A percentile compares a stretch with the other conserved stretches of the same genome.
Evolutionary conservation across 139 green algal genomes (phyloP).

Genomic region (Chlorella ohadii): DNA sequence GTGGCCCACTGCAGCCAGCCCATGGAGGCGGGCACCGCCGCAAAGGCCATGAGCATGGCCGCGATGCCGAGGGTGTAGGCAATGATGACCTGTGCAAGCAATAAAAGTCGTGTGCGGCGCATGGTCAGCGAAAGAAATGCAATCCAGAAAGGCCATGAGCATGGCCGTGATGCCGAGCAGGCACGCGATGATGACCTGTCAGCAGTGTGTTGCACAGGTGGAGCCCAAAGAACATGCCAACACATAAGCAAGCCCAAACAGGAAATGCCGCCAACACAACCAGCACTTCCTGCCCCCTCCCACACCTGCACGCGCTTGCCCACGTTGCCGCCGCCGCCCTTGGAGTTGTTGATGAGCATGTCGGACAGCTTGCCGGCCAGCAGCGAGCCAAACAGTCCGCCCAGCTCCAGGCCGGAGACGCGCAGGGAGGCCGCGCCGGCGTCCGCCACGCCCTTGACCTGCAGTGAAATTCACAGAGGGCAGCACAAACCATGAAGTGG

Average conservation of each 20-base stretch:
- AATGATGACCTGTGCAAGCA: conserved; percentile 83
- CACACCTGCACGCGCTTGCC: conserved; percentile 90
- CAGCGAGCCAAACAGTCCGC: conserved; percentile 90
- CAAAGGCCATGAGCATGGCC: conserved; percentile 63
- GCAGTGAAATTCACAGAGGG: too few relatives aligned
- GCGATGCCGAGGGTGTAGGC: conserved; percentile 92
- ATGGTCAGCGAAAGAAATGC: too few relatives aligned
- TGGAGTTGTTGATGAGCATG: conserved; percentile 66
- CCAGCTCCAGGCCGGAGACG: conserved; percentile 96
- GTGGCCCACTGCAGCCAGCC: conserved; percentile 83
- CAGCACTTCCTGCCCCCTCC: not conserved
- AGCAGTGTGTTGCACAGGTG: too few relatives aligned
- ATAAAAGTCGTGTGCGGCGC: not conserved
- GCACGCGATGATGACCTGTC: too few relatives aligned
- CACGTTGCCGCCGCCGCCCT: conserved; percentile 73
- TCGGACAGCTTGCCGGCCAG: conserved; percentile 88
- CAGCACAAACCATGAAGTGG: not conserved
- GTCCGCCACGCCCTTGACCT: conserved; percentile 84
- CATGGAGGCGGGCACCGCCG: conserved; percentile 67
- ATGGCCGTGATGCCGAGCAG: too few relatives aligned
- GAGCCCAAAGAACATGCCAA: too few relatives aligned
- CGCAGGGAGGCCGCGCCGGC: conserved; percentile 79
- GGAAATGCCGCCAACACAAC: too few relatives aligned
- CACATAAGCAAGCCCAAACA: too few relatives aligned
- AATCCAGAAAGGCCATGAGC: too few relatives aligned